Base-by-base conservation (phyloP, 2,329 filamentous ascomycete genomes). In the Westerdykella sp. region DNA sequence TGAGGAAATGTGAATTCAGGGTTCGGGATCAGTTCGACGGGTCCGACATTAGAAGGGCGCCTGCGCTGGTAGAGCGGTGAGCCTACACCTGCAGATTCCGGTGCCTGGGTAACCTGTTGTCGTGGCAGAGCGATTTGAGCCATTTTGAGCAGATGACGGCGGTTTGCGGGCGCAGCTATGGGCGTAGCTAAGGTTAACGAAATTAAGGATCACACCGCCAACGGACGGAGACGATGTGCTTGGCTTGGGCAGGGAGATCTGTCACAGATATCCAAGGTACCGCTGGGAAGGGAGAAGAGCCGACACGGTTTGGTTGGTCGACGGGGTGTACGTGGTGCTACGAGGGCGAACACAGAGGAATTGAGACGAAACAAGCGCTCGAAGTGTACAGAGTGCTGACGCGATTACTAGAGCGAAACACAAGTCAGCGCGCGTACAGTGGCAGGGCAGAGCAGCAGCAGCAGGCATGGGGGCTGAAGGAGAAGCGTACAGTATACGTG, bases 1-100 rank as follows among this genome's bases (percentile, higher is more conserved):
- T 66, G 65, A 32, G 73, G 73, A 44, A 75, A 75, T 14, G 68
- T 68, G 57, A 75, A 75, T 48, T 72, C 67, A 40, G 71, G 70
- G 46, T 74, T 74, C 16, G 69, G 67, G 21, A 71, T 54, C 50
- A 74, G 67, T 48, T 75, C 71, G 36, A 69, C 55, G 42, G 60
- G 56, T 22, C 57, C 62, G 39, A 53, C 53, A 48, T 59, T 59
- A 40, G 64, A 57, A 37, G 57, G 47, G 40, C 54, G 53, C 37
- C 62, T 59, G 18, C 63, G 62, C 50, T 65, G 57, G 52, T 65
- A 66, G 44, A 67, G 63, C 50, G 62, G 62, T 56, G 63, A 60
- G 52, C 60, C 62, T 18, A 63, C 47, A 40, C 42, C 50, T 34
- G 52, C 50, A 47, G 63, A 60, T 53, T 65, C 59, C 49, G 60